A percentile compares a stretch with the other conserved stretches of the same genome.
phyloP scores from a whole-genome alignment of 116 monocot genomes.

The Zostera marina region DNA sequence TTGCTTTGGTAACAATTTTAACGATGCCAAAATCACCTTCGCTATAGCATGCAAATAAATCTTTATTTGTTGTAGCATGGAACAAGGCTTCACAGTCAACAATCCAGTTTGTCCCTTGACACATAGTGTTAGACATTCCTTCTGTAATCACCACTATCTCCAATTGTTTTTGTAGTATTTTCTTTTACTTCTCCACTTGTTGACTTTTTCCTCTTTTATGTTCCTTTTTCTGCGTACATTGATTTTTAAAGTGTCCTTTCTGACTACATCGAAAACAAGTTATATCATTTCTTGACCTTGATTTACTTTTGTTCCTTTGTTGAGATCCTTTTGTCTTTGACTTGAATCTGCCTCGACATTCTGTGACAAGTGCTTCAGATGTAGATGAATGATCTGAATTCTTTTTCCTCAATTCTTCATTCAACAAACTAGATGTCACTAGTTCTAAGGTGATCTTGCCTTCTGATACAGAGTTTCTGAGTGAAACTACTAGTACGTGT shows the following conservation, averaged over 20 bases:
- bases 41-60: not conserved
- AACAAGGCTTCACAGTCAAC: not conserved
- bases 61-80: not conserved
- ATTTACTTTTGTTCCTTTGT: not conserved
- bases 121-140: not conserved
- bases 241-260: slow-evolving; percentile 10
- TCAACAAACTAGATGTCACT: slow-evolving; percentile 7
- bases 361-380: slow-evolving; percentile 6
- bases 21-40: slow-evolving; percentile 4
- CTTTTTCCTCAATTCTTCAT: slow-evolving; percentile 16
- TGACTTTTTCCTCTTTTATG: not conserved
- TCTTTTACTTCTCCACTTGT: not conserved
- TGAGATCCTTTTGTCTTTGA: not conserved
- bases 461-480: slow-evolving; percentile 10
- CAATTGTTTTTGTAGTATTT: not conserved
- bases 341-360: slow-evolving; percentile 9
- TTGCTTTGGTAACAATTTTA: not conserved
- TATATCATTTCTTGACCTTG: not conserved
- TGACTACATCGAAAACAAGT: slow-evolving; percentile 8
- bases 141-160: not conserved
- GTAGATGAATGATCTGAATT: not conserved
- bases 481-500: slow-evolving; percentile 8
- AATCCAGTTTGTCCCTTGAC: not conserved
- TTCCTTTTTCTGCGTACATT: slow-evolving; percentile 4
- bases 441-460: slow-evolving; percentile 4